These are phyloP conservation scores for Cytospora piceae DNA, from an alignment of 2,329 filamentous ascomycete species.

Conservation along the genomic window DNA sequence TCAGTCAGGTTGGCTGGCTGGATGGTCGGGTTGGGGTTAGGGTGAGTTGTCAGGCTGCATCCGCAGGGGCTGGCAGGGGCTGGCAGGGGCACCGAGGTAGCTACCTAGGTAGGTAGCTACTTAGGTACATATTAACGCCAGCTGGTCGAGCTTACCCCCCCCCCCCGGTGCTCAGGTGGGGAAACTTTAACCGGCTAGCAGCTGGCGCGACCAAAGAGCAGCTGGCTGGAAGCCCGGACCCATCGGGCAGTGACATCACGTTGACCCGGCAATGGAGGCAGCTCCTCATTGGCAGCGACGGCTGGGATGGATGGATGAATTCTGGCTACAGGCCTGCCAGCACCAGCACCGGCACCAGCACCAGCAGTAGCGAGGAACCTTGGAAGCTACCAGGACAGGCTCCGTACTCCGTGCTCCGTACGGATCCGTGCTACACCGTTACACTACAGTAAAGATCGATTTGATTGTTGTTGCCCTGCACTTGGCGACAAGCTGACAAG, in stretches of 20 bases:
- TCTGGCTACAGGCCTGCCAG: background rate
- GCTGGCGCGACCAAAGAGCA: background rate
- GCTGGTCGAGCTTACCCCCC: background rate
- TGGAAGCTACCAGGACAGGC: too few relatives aligned
- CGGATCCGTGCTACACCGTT: background rate
- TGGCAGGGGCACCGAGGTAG: background rate
- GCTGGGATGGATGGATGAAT: background rate
- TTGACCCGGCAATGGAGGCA: slow-evolving; percentile 19
- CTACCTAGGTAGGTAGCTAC: too few relatives aligned
- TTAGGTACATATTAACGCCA: background rate
- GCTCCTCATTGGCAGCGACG: slow-evolving; percentile 6
- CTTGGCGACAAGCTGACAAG: background rate
- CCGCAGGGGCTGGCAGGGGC: too few relatives aligned
- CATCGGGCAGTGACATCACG: slow-evolving; percentile 16
- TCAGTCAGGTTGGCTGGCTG: background rate
- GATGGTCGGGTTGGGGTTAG: background rate
- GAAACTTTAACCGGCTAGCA: background rate
- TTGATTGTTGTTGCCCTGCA: slow-evolving; percentile 9
- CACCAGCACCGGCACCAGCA: too few relatives aligned
- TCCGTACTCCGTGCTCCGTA: too few relatives aligned
- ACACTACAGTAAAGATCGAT: background rate
- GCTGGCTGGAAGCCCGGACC: background rate
- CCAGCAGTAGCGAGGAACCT: background rate
- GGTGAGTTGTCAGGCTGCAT: background rate
- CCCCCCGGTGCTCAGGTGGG: background rate